These are phyloP conservation scores for Monosporascus ibericus DNA, from an alignment of 2,329 filamentous ascomycete genomes.

Conservation along the genomic window DNA sequence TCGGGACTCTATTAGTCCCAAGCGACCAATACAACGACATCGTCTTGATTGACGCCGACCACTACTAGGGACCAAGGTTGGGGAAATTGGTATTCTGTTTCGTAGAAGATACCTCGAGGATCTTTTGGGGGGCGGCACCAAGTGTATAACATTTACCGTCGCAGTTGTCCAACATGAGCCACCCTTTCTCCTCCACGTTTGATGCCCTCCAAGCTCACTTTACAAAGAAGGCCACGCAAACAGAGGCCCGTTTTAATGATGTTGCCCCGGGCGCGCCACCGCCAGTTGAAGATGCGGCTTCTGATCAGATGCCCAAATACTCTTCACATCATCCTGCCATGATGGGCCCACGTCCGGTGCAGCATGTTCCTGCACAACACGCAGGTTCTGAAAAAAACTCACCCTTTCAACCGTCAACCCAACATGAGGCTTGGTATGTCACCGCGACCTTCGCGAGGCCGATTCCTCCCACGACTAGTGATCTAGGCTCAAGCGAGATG, in stretches of 20 bases:
- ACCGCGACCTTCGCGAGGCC: neutral
- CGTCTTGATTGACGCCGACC: too few relatives aligned
- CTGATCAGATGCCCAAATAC: too few relatives aligned
- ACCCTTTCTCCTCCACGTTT: slow-evolving; percentile 17
- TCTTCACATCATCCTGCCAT: too few relatives aligned
- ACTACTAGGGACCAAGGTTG: too few relatives aligned
- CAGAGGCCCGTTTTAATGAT: slow-evolving; percentile 1
- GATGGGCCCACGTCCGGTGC: too few relatives aligned
- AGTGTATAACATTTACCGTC: neutral
- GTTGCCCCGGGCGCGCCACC: neutral
- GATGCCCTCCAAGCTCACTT: slow-evolving; percentile 22
- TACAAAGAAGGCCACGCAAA: slow-evolving; percentile 3
- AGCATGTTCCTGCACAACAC: too few relatives aligned
- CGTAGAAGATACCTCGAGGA: too few relatives aligned
- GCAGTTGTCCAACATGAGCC: slow-evolving; percentile 14
- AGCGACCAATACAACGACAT: too few relatives aligned
- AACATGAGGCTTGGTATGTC: neutral
- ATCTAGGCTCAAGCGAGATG: neutral
- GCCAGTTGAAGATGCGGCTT: neutral
- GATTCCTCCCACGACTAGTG: neutral
- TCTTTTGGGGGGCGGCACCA: neutral
- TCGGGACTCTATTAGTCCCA: too few relatives aligned
- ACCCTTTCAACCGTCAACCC: neutral
- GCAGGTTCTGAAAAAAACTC: too few relatives aligned
- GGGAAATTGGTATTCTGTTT: too few relatives aligned